Conservation (phyloP, 2,329 filamentous ascomycete species). For the Stemphylium vesicarium region DNA sequence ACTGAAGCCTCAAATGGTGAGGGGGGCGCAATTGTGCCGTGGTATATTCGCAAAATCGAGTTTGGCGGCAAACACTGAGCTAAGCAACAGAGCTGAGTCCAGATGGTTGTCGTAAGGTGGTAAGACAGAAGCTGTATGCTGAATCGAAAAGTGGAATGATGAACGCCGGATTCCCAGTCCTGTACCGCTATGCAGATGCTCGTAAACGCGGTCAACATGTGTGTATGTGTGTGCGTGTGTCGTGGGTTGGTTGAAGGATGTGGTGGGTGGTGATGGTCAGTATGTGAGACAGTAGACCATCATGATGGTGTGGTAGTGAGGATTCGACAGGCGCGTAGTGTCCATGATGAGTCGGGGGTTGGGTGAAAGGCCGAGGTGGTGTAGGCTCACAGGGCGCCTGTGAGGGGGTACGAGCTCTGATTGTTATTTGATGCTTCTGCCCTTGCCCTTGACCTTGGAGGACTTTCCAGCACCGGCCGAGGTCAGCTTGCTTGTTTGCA, state of each 20-base stretch:
- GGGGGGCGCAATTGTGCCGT: slow-evolving; percentile 12
- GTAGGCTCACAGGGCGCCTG: slow-evolving; percentile 20
- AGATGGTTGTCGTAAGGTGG: slow-evolving; percentile 15
- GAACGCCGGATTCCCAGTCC: slow-evolving; percentile 39
- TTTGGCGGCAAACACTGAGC: slow-evolving; percentile 8
- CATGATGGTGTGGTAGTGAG: slow-evolving; percentile 43
- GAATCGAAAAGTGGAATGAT: slow-evolving; percentile 29
- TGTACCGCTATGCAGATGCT: slow-evolving; percentile 48
- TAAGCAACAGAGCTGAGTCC: slow-evolving; percentile 1
- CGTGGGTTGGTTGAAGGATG: slow-evolving; percentile 18
- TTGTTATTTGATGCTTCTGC: slow-evolving; percentile 47
- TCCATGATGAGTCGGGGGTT: slow-evolving; percentile 40
- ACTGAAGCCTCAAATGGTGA: background rate
- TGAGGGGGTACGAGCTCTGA: slow-evolving; percentile 27
- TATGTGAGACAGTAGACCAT: slow-evolving; percentile 40
- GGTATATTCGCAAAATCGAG: slow-evolving; percentile 14
- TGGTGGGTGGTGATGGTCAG: slow-evolving; percentile 15
- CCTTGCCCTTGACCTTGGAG: slow-evolving; percentile 54
- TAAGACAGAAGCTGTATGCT: slow-evolving; percentile 34
- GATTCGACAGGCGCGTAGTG: slow-evolving; percentile 34
- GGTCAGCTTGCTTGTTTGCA: slow-evolving; percentile 73
- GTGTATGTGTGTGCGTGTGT: slow-evolving; percentile 3
- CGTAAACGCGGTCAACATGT: slow-evolving; percentile 36
- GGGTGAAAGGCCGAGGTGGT: slow-evolving; percentile 37
- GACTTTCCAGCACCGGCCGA: slow-evolving; percentile 59